Base-by-base conservation (phyloP, 139 green algal genomes). In the Coelastrella sp. region DNA sequence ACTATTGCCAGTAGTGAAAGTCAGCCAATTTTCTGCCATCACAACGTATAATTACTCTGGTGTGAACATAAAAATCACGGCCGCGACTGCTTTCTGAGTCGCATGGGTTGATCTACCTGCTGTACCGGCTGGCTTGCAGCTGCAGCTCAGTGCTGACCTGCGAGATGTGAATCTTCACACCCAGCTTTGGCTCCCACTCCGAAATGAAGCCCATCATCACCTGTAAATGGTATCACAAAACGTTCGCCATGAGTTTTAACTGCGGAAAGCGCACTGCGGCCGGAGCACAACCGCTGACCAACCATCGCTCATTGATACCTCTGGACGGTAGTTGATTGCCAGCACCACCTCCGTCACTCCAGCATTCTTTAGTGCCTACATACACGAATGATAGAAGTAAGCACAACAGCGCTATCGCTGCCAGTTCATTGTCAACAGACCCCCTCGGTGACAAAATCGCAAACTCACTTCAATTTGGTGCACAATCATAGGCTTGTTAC, bases 401-500 rank as follows among this genome's bases (percentile, higher is more conserved):
- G 37, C 34, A 23, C 32, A 32, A 15, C 25, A 59, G 67, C 67
- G 67, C 67, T 53, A 5, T 37, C 30, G 34, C 50, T 35, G 53
- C 32, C 72, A 57, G 32, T 50, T 41, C 19, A n/a, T n/a, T n/a
- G n/a, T n/a, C n/a, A n/a, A n/a, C n/a, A n/a, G n/a, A n/a, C n/a
- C n/a, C n/a, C n/a, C n/a, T n/a, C n/a, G n/a, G n/a, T n/a, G n/a
- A n/a, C 15, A 37, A 34, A 23, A 23, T 57, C 17, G 17, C 17
- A 32, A 64, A 21, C 53, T 64, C 38, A 98, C 94, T 92, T 98
- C 89, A 25, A 98, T 98, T 86, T 99, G 96, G 84, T 99, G 96
- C 30, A 98, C 91, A 71, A 99, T 99, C 97, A 99, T 99, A 21
- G 97, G 97, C 90, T 98, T 99, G 91, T 99, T 99, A 8, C 89